Evolutionary conservation across 2,329 filamentous ascomycete genomes (phyloP), one percentile per base, ranked within the genome.

Genomic region (Ambrosiella cleistominuta): DNA sequence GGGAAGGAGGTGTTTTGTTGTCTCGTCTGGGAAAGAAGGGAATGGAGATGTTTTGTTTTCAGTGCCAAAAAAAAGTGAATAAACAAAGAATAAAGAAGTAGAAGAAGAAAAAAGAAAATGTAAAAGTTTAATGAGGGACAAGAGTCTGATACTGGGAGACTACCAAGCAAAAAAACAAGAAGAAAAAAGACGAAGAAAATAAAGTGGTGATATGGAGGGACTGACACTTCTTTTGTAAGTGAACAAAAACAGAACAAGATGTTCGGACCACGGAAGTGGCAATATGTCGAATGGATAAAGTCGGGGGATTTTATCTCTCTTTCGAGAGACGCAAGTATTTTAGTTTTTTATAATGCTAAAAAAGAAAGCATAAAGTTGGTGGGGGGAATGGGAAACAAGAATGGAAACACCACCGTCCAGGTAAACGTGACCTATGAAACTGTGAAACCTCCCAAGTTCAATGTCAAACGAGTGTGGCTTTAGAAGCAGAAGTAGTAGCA

Each of bases 101-200:
- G 9, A 51, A 51, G 49, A 56, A 47, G 17, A 38, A 39, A 35
- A 17, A 45, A 53, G 56, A 37, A 53, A 61, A 59, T 45, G 54
- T 52, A 54, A 60, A 60, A 57, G 59, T 62, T 74, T 78, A 79
- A 70, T 73, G 77, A 69, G 68, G 75, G 74, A 72, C 47, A 74
- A 73, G 72, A 77, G 74, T 76, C 75, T 77, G 77, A 71, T 74
- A 61, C 57, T 62, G 27, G 27, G 27, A 27, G 27, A 27, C 27
- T 27, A 27, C 27, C 27, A 27, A 27, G 27, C 56, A 60, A 61
- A 61, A 59, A 61, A 55, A 36, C 9, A 15, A 47, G n/a, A 17
- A 47, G 19, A 15, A 47, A 47, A 17, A 47, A 15, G n/a, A 47
- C n/a, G n/a, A 15, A 47, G n/a, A 47, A 15, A 17, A 47, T 15